A percentile compares a stretch with the other conserved stretches of the same genome.
phyloP scores from a whole-genome alignment of 2,329 filamentous ascomycete genomes.

The Hypoxylon sp. region DNA sequence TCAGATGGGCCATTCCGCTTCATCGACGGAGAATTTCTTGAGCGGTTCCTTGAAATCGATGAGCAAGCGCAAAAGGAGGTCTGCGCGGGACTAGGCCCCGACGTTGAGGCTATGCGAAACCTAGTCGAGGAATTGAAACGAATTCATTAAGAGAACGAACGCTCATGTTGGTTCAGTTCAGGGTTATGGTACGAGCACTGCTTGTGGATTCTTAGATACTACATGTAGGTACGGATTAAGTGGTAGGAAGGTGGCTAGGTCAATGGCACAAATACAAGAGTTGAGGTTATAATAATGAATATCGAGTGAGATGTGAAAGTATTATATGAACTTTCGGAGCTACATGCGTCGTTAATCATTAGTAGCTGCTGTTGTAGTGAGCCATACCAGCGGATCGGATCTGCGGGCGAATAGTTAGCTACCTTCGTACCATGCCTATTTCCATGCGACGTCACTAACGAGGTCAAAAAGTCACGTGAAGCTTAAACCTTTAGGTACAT shows the following conservation, averaged over 20 bases:
- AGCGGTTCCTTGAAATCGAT: constrained; percentile 82
- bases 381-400: neutral
- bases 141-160: constrained; percentile 64
- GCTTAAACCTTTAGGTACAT: too few species aligned
- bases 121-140: constrained; percentile 74
- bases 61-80: constrained; percentile 69
- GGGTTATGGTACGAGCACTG: neutral
- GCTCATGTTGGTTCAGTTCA: neutral
- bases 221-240: constrained; percentile 1
- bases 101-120: constrained; percentile 74
- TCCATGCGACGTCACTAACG: constrained; percentile 28
- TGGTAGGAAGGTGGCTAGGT: neutral
- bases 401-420: neutral
- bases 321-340: neutral
- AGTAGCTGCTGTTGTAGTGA: neutral
- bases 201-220: constrained; percentile 4
- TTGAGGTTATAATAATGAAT: neutral
- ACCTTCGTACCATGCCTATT: neutral
- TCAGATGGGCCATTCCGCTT: constrained; percentile 86
- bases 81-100: constrained; percentile 70
- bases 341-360: neutral
- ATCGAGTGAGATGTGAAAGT: neutral
- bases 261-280: neutral
- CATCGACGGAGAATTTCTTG: constrained; percentile 91
- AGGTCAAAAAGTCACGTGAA: constrained; percentile 34